Evolutionary conservation across 306 rosid genomes (phyloP), one percentile per base, ranked within the genome.

Genomic region (Gynostemma pentaphyllum): DNA sequence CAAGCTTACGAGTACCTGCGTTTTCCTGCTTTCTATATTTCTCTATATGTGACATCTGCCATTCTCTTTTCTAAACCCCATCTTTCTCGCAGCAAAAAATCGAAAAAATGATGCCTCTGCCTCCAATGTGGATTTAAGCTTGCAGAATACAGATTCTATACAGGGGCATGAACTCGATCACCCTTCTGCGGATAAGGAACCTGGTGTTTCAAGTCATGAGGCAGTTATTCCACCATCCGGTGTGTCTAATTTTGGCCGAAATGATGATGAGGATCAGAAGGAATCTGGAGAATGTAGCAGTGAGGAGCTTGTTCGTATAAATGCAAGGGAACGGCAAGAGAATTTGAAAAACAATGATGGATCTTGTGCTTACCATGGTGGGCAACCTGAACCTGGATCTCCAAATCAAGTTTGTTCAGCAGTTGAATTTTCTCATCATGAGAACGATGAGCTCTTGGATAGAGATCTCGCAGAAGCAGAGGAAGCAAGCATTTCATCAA

Each of bases 31-130:
- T 26, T n/a, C 30, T 64, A 12, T 29, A n/a, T 29, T 64, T 45
- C 5, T 24, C 68, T 64, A 7, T 30, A 28, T 47, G 57, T 42
- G 15, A 21, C 6, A 21, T 4, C 41, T 41, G 62, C 22, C 5
- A 15, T 40, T 52, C 1, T 15, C 27, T 39, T 44, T 37, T 40
- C 53, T 22, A 12, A 49, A 18, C 46, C 66, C 53, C 26, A 75
- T 66, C 60, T 62, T 40, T 18, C 9, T 15, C 75, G 52, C 89
- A 94, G 99, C 95, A 32, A 87, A 89, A 69, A 78, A 46, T 54
- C 80, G 47, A 41, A 72, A 36, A 70, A 64, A 70, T 49, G 75
- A 34, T 64, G 23, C 37, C 44, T 72, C 39, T 64, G 23, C 37
- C 44, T 72, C 39, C 64, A 80, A 69, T 61, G 28, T 47, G n/a